Base-by-base conservation (phyloP, 208 protist species). In the Wallacemonas collosoma region DNA sequence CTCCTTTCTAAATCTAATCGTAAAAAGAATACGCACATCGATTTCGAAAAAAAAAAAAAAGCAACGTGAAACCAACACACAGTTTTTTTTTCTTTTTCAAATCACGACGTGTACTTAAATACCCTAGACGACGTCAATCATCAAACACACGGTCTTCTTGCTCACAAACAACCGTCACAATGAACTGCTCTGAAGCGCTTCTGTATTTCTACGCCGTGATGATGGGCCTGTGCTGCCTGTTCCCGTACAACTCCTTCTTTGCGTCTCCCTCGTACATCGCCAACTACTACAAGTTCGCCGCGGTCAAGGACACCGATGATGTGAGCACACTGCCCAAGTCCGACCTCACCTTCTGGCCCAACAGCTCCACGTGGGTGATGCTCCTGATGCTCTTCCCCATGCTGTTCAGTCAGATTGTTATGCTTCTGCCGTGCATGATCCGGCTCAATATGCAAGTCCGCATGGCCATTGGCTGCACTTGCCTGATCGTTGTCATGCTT, bases 181-280 rank as follows among this genome's bases (percentile, higher is more conserved):
- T 63, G 51, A 75, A 68, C 47, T 53, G 68, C 3, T 67, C 26
- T n/a, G 68, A 72, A 12, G 58, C 65, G 1, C 35, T 74, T 56
- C 61, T 82, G 67, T 80, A 80, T 62, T 50, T 65, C 41, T 71
- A 70, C 17, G 66, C 63, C 4, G 57, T 80, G 63, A 58, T 80
- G n/a, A 40, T 79, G 11, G 77, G 81, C 36, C 38, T 86, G 14
- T 79, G 71, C 68, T 80, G 71, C 55, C 72, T 86, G 17, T 82
- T 82, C 60, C 70, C 77, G 35, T 82, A 82, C 72, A 86, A 86
- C 74, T 83, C 77, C 36, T 86, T 86, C 71, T 71, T 86, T 5
- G 53, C 81, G 3, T 86, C 77, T 17, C 81, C 81, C 17, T 77
- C 77, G 14, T 86, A 82, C 77, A 72, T 86, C 62, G 77, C 80